These are phyloP conservation scores for Pyrenopolyporus hunteri DNA, from an alignment of 495 filamentous ascomycete species.

Conservation along the genomic window DNA sequence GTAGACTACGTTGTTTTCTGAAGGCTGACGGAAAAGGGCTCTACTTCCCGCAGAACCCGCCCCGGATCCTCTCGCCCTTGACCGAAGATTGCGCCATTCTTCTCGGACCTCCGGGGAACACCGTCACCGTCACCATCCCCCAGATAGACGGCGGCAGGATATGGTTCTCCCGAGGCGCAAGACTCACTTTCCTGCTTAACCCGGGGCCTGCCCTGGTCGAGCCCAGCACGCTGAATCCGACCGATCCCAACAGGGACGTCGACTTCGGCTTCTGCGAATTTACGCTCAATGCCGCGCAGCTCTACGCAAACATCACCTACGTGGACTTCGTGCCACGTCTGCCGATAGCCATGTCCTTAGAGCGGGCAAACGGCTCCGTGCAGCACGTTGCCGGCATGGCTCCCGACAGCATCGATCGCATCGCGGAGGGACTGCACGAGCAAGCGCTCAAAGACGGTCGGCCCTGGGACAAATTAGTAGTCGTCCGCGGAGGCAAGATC, in stretches of 20 bases:
- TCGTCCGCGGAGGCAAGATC: constrained; percentile 54
- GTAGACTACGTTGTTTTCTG: constrained; percentile 45
- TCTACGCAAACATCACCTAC: constrained; percentile 80
- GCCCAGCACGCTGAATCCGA: constrained; percentile 73
- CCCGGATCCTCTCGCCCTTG: constrained; percentile 55
- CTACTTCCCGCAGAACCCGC: constrained; percentile 49
- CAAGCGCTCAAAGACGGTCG: constrained; percentile 62
- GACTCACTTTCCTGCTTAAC: constrained; percentile 75
- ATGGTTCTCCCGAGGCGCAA: constrained; percentile 68
- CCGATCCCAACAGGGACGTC: constrained; percentile 68
- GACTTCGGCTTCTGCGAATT: constrained; percentile 79
- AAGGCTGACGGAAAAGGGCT: constrained; percentile 40
- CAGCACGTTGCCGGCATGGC: constrained; percentile 68
- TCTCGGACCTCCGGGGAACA: constrained; percentile 66
- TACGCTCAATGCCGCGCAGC: constrained; percentile 69
- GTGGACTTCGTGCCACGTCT: constrained; percentile 75
- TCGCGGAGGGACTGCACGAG: constrained; percentile 59
- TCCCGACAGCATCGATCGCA: constrained; percentile 61
- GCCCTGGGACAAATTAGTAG: constrained; percentile 72
- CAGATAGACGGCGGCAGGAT: constrained; percentile 71
- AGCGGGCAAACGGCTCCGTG: constrained; percentile 53
- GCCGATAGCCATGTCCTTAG: constrained; percentile 69
- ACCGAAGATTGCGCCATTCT: constrained; percentile 68
- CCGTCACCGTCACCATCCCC: constrained; percentile 66
- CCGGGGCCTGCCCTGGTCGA: constrained; percentile 75